Evolutionary conservation across 306 rosid genomes (phyloP), one percentile per base, ranked within the genome.

Genomic region (Hippophae gyantsensis): DNA sequence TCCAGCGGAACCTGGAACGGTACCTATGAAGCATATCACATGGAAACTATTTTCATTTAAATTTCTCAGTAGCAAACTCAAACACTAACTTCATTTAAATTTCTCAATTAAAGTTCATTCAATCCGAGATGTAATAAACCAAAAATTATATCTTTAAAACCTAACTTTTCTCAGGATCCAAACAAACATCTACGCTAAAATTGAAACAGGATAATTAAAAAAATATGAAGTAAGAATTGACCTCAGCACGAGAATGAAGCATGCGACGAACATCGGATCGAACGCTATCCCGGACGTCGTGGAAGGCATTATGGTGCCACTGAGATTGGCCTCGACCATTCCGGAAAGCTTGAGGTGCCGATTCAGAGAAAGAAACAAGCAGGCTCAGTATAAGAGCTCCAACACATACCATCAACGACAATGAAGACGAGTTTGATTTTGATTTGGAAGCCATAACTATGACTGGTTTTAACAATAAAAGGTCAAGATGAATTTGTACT

Each of bases 241-340:
- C 98, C 98, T 92, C 99, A 8, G 99, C 96, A 11, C 96, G 95
- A 69, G 96, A 72, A 63, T 92, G 99, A 49, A 92, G 89, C 99
- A 88, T 83, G 73, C 93, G 95, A 63, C 88, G 99, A 62, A 88
- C 83, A 32, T 87, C 95, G 71, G 87, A 74, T 74, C 93, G 93
- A 61, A 92, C 79, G 64, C 56, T 64, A 7, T 87, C 87, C 9
- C 85, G 69, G 61, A 92, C 96, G 75, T 86, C 94, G 69, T 85
- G 99, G 78, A 92, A 92, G 71, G 96, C 96, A 3, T 95, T 74
- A 63, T 92, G 99, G 76, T 92, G 99, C 99, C 99, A 92, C 56
- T 92, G 99, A 68, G 86, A 68, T 56, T 83, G 95, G 14, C 88
- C 83, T 5, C 82, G 72, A 49, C 75, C 88, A 85, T 83, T 67